phyloP scores from a whole-genome alignment of 768 basidiomycete species.

The Phaeotremella skinneri region DNA sequence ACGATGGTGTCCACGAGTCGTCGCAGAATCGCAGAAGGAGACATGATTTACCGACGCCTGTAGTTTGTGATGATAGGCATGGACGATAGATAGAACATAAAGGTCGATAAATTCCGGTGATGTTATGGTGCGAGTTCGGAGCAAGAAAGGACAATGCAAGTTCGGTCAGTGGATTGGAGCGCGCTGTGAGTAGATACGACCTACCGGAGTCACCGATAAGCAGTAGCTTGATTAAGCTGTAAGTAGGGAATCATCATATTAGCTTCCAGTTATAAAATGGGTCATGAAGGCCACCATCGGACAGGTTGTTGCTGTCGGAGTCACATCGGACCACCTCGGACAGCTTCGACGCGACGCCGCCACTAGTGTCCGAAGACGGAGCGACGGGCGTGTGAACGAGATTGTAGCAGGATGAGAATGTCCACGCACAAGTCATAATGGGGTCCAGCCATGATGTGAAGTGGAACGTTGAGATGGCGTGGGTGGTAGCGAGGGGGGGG shows the following conservation, averaged over 20 bases:
- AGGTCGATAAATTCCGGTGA: neutral
- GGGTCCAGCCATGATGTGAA: constrained; percentile 54
- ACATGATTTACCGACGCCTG: constrained; percentile 88
- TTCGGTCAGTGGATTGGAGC: constrained; percentile 8
- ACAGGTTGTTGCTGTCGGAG: neutral
- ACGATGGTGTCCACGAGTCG: constrained; percentile 98
- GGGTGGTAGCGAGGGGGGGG: constrained; percentile 1
- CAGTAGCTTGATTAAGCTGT: constrained; percentile 63
- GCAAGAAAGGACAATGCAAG: constrained; percentile 9
- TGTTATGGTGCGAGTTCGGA: neutral
- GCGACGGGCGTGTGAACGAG: neutral
- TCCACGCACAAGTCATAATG: constrained; percentile 96
- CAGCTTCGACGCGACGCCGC: constrained; percentile 18
- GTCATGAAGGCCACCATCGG: neutral
- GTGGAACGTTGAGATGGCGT: neutral
- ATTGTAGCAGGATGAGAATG: constrained; percentile 6
- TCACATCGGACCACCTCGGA: neutral
- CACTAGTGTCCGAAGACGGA: too few species aligned
- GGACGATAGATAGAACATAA: constrained; percentile 42
- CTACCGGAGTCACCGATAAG: constrained; percentile 94
- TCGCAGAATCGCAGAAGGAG: constrained; percentile 75
- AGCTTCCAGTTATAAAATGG: neutral
- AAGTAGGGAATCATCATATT: neutral
- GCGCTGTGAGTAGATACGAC: constrained; percentile 13
- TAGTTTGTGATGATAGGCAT: too few species aligned